A percentile compares a stretch with the other conserved stretches of the same genome.
Evolutionary conservation across 257 asterid species (phyloP).

Genomic region (Primulina eburnea): DNA sequence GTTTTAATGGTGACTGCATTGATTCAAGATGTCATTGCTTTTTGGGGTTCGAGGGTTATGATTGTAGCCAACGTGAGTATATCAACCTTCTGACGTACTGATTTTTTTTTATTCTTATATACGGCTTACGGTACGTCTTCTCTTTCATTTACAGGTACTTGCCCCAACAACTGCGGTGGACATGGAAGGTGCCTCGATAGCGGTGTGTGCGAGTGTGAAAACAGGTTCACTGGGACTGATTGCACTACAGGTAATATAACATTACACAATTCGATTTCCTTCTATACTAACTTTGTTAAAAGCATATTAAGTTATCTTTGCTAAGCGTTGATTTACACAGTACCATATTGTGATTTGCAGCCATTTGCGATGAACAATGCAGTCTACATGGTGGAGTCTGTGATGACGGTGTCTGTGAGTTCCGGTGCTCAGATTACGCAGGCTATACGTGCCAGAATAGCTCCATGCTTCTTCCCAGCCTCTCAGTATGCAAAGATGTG

Average conservation of each 20-base stretch:
- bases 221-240: conserved; percentile 81
- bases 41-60: conserved; percentile 86
- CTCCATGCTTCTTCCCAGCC: conserved; percentile 79
- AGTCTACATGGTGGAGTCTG: conserved; percentile 99
- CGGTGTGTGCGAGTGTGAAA: conserved; percentile 62
- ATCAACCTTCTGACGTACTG: neutral
- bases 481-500: conserved; percentile 83
- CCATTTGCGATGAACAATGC: conserved; percentile 91
- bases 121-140: neutral
- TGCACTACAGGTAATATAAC: conserved; percentile 77
- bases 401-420: conserved; percentile 93
- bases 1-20: conserved; percentile 84
- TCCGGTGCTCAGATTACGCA: conserved; percentile 97
- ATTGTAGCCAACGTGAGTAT: conserved; percentile 61
- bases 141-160: conserved; percentile 49
- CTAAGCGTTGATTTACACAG: conserved; percentile 1
- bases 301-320: neutral
- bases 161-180: conserved; percentile 66
- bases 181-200: conserved; percentile 65
- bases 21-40: conserved; percentile 85
- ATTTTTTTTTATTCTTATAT: neutral
- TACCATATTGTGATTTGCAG: conserved; percentile 42
- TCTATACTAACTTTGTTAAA: too few species aligned
- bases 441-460: conserved; percentile 99
- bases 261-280: neutral